Percentiles rank a stretch among this genome's conserved stretches.
These are phyloP conservation scores for Corchorus olitorius DNA, from an alignment of 345 rosid species.

Conservation along the genomic window DNA sequence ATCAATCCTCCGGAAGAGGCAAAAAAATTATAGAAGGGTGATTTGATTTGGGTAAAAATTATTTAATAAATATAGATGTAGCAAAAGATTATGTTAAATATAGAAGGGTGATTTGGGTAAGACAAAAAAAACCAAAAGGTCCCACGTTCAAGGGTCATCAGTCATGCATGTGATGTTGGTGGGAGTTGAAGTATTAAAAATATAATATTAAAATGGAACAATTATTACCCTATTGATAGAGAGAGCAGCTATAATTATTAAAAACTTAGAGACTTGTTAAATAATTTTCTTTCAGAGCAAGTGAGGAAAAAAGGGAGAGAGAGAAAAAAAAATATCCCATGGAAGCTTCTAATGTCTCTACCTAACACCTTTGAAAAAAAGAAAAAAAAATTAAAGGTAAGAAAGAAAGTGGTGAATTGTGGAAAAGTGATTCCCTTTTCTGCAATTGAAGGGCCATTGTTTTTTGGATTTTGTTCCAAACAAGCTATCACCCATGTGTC, in stretches of 20 bases:
- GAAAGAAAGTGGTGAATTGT: conserved; percentile 22
- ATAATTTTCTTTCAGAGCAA: conserved; percentile 16
- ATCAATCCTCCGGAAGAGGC: no score
- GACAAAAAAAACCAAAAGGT: conserved; percentile 2
- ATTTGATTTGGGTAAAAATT: no score
- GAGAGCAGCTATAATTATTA: conserved; percentile 9
- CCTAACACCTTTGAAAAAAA: conserved; percentile 53
- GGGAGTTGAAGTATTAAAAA: conserved; percentile 26
- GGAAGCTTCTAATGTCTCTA: conserved; percentile 54
- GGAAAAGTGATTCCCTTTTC: conserved; percentile 32
- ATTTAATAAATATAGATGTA: no score
- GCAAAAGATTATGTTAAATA: neutral
- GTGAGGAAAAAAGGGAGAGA: neutral
- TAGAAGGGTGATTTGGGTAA: conserved; percentile 2
- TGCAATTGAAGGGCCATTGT: conserved; percentile 20
- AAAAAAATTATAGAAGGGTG: no score
- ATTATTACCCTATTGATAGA: conserved; percentile 26
- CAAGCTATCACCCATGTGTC: conserved; percentile 19
- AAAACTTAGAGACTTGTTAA: conserved; percentile 12
- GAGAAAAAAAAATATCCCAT: conserved; percentile 22
- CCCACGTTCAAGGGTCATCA: conserved; percentile 7
- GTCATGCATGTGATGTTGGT: conserved; percentile 49
- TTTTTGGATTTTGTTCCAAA: conserved; percentile 24
- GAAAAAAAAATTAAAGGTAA: neutral
- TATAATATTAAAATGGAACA: conserved; percentile 15